These are phyloP conservation scores for Porodaedalea pini DNA, from an alignment of 1,284 basidiomycete species.

Conservation along the genomic window DNA sequence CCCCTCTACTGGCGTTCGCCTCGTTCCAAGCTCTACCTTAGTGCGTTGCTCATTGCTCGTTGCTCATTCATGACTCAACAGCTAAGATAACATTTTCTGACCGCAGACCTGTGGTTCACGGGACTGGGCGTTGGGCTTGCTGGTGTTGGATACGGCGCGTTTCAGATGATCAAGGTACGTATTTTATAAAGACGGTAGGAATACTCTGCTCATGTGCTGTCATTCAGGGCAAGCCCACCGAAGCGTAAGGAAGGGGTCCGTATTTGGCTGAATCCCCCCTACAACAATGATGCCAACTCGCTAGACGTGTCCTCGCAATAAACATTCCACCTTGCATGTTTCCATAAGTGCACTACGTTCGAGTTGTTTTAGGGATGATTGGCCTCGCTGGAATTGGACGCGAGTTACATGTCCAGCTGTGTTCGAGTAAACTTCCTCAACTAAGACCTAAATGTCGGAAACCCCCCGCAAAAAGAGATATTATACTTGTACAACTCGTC, in stretches of 20 bases:
- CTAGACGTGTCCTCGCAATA: background rate
- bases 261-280: background rate
- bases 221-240: constrained; percentile 20
- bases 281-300: background rate
- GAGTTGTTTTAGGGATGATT: too few species aligned
- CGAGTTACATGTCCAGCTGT: too few species aligned
- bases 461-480: too few species aligned
- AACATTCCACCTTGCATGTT: constrained; percentile 17
- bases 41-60: constrained; percentile 32
- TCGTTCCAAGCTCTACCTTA: constrained; percentile 45
- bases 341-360: too few species aligned
- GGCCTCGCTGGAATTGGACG: too few species aligned
- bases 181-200: background rate
- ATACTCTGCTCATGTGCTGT: background rate
- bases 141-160: constrained; percentile 48
- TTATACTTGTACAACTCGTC: too few species aligned
- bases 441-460: too few species aligned
- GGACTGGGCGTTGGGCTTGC: constrained; percentile 52
- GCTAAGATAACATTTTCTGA: constrained; percentile 5
- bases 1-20: constrained; percentile 48
- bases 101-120: constrained; percentile 50
- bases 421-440: too few species aligned
- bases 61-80: too few species aligned
- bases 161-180: constrained; percentile 50
- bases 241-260: constrained; percentile 1